phyloP scores from a whole-genome alignment of 441 rosid species.

The Omphalea diandra region DNA sequence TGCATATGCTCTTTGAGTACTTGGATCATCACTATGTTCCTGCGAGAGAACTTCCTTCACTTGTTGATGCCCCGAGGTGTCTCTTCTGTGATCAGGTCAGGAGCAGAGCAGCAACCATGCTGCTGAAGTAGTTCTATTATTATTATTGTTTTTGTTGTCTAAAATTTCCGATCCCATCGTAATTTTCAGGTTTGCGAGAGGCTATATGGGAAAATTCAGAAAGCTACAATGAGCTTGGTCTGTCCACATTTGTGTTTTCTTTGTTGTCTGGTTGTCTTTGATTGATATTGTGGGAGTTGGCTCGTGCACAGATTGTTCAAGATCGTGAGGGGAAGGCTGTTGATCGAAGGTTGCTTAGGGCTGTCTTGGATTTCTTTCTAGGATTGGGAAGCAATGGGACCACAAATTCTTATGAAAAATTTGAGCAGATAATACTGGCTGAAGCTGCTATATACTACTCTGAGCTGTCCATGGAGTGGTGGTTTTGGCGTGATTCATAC shows the following conservation, averaged over 20 bases:
- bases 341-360: conserved; percentile 3
- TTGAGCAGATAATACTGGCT: conserved; percentile 20
- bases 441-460: conserved; percentile 22
- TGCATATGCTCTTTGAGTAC: not conserved
- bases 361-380: not conserved
- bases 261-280: not conserved
- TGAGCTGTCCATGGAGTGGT: conserved; percentile 17
- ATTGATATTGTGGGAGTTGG: no score
- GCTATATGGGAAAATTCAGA: conserved; percentile 11
- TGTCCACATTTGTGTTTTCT: not conserved
- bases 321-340: conserved; percentile 19
- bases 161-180: not conserved
- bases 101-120: not conserved
- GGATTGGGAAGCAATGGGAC: not conserved
- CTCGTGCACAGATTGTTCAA: conserved; percentile 1
- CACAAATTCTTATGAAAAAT: conserved; percentile 13
- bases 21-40: not conserved
- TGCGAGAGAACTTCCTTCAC: not conserved
- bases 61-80: not conserved
- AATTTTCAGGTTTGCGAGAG: conserved; percentile 10
- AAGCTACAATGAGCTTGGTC: conserved; percentile 12
- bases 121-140: no score
- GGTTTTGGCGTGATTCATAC: conserved; percentile 16
- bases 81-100: conserved; percentile 8
- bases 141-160: no score